Base-by-base conservation (phyloP, 192 early-diverging fungal species). In the Coemansia sp. region DNA sequence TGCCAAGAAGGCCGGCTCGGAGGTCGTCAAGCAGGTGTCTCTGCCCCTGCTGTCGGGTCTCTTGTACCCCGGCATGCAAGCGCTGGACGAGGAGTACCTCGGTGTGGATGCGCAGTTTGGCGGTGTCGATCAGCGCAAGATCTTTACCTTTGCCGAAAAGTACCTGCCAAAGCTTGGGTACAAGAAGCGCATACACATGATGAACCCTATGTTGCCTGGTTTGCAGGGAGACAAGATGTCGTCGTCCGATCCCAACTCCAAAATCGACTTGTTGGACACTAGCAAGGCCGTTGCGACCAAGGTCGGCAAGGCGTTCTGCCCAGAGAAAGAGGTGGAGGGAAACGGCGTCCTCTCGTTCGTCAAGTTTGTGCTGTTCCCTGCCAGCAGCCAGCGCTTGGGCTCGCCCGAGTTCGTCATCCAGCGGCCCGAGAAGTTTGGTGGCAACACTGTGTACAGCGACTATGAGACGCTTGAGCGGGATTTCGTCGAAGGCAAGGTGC, bases 81-180 rank as follows among this genome's bases (percentile, higher is more conserved):
- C 94, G 42, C 83, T 99, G 57, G 97, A 99, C 71, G 97, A 99
- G 84, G 92, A 99, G 83, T 95, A 97, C 83, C 87, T 99, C 40
- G 83, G 86, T 24, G 92, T 94, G 20, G 97, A 99, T 74, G 90
- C 89, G 43, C 97, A 99, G 81, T 95, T 93, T 75, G 97, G 97
- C 33, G 97, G 97, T 43, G 92, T 96, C 9, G 97, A 99, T 81
- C 97, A 99, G 83, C 92, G 97, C 79, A 99, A 99, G 88, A 99
- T 99, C 75, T 99, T 99, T 78, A 90, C 93, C 6, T 90, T 95
- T 84, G 97, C 97, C 23, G 93, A 96, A 83, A 94, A 95, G 81
- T 93, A 94, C 84, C 70, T 99, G 63, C 97, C 97, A 40, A 73
- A 84, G 28, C 78, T 99, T 14, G 97, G 95, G 31, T 99, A 96